Base-by-base conservation (phyloP, 83 land plant species). In the Diphasiastrum complanatum region DNA sequence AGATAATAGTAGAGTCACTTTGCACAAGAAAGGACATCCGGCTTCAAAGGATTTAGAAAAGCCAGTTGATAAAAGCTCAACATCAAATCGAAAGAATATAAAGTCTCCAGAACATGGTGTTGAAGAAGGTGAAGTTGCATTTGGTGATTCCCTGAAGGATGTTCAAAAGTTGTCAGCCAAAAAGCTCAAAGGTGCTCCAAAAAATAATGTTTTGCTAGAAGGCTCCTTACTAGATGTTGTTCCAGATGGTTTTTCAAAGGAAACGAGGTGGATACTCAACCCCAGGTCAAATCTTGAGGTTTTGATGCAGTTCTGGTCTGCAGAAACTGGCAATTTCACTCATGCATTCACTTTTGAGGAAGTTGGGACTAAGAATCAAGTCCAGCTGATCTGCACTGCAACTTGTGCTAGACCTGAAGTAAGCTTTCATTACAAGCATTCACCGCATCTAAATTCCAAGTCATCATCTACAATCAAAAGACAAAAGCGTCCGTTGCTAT, bases 361-460 rank as follows among this genome's bases (percentile, higher is more conserved):
- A 29, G 12, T 67, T 12, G 64, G 64, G 11, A 27, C 18, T 19
- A 27, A n/a, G 47, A 46, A 24, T 63, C 57, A 61, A 60, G 77
- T 4, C 46, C 40, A 51, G 64, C 67, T 25, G 18, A 53, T 45
- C 33, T 74, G n/a, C 33, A 61, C 22, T 53, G 75, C 33, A 59
- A 67, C 53, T 4, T 68, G 73, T 61, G 77, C 66, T 16, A 25
- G 51, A 18, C 77, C 77, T n/a, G 67, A 70, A 26, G 47, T 74
- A 36, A 61, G 20, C 26, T 74, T 40, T 25, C 11, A 48, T 33
- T 49, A 28, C 51, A 46, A 45, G 62, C 46, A 62, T 38, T 18
- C 43, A 26, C 61, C 20, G 51, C 37, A 4, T 48, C 32, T 38
- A 52, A 68, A 20, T 45, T n/a, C 25, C 32, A 49, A 50, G 45